Evolutionary conservation across 2,329 filamentous ascomycete species (phyloP), one percentile per base, ranked within the genome.

Genomic region (Fusarium albosuccineum): DNA sequence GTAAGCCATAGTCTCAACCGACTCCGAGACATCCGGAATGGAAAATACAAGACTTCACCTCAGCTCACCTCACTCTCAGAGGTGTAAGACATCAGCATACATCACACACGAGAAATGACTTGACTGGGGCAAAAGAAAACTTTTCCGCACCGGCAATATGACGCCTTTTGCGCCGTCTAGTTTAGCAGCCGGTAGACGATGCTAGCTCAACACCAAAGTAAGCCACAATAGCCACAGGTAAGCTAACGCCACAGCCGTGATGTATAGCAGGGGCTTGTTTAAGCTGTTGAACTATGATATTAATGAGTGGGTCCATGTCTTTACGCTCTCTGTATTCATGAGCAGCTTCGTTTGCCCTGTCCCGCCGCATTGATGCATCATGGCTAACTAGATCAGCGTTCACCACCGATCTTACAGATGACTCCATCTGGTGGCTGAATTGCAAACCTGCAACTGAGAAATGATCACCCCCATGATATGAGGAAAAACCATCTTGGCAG

Each of bases 171-270:
- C 39, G 17, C 30, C 51, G 40, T 54, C 40, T 17, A 22, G 22
- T 10, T 13, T 54, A 29, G 30, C n/a, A 45, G 17, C 17, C 29
- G 37, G 37, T 41, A 26, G n/a, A 17, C 26, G 29, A 11, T 41
- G 17, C 16, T 53, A 42, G 50, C 51, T 29, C 17, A 33, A 45
- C 44, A 45, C 42, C 13, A 46, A 33, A 17, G 27, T 14, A 46
- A 48, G 51, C 51, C 39, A 44, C 51, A 6, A 14, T 29, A 36
- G 51, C 51, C 40, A 45, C 30, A 34, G 9, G 34, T 14, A 41
- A 65, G 44, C 56, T 51, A 67, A 51, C 60, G 57, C 64, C 60
- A 68, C 64, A 34, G 22, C 51, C 51, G 33, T 29, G 29, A 27
- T 49, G 46, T n/a, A 36, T 11, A 14, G 17, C 29, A 36, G 30